phyloP scores from a whole-genome alignment of 371 early-diverging fungal genomes.

The Mucor velutinosus region DNA sequence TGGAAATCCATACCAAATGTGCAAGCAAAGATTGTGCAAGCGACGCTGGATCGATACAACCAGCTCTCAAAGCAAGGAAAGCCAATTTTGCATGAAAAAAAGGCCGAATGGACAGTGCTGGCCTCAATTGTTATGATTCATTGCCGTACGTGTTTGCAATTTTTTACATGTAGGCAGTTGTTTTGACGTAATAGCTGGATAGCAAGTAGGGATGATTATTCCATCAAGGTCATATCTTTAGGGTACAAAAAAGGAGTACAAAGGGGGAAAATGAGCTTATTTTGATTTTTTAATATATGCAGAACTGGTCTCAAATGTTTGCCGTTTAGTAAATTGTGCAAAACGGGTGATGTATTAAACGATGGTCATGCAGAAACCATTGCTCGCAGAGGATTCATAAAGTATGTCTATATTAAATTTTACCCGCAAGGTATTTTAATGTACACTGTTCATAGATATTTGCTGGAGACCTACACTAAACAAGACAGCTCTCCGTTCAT shows the following conservation, averaged over 20 bases:
- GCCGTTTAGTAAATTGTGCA: conserved; percentile 59
- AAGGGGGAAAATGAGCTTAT: conserved; percentile 1
- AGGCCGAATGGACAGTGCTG: conserved; percentile 85
- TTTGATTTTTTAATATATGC: conserved; percentile 18
- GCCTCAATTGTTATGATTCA: conserved; percentile 70
- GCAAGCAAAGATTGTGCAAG: conserved; percentile 32
- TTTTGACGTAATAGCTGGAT: conserved; percentile 6
- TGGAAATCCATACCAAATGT: conserved; percentile 36
- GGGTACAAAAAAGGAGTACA: conserved; percentile 50
- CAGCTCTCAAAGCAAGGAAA: conserved; percentile 74
- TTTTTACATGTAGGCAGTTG: neutral
- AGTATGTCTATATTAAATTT: conserved; percentile 40
- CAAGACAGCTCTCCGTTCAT: conserved; percentile 2
- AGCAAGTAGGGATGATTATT: conserved; percentile 32
- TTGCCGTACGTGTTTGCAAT: conserved; percentile 10
- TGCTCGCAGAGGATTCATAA: conserved; percentile 76
- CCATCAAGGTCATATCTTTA: conserved; percentile 62
- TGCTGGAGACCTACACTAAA: conserved; percentile 23
- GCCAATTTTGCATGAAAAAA: conserved; percentile 50
- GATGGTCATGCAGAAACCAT: conserved; percentile 89
- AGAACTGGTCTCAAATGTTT: conserved; percentile 90
- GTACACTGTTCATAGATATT: conserved; percentile 22
- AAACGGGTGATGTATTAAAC: conserved; percentile 67
- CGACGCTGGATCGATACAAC: conserved; percentile 34
- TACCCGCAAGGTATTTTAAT: neutral